A percentile compares a stretch with the other conserved stretches of the same genome.
phyloP scores from a whole-genome alignment of 352 stramenopile genomes.

The Phytophthora idaei region DNA sequence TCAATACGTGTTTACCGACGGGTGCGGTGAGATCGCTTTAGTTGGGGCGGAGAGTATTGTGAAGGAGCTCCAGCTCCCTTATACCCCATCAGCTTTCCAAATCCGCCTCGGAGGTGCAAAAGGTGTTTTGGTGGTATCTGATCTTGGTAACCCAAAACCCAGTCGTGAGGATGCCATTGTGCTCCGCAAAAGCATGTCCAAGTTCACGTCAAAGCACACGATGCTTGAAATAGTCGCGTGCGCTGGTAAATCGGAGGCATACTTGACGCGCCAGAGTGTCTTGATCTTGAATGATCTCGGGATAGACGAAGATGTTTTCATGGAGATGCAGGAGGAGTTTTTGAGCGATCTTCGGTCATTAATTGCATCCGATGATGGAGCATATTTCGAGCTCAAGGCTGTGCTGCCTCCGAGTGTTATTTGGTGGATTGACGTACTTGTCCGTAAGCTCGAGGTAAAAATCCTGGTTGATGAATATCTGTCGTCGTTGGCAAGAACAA shows the following conservation, averaged over 20 bases:
- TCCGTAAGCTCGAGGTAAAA: conserved; percentile 45
- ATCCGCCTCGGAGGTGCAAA: conserved; percentile 79
- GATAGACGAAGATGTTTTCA: conserved; percentile 63
- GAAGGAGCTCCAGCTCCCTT: conserved; percentile 39
- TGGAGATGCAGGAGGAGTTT: conserved; percentile 76
- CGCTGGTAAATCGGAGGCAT: conserved; percentile 59
- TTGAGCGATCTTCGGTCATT: conserved; percentile 56
- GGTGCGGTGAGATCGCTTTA: conserved; percentile 66
- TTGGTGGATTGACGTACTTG: conserved; percentile 46
- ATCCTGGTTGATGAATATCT: conserved; percentile 55
- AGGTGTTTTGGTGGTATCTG: conserved; percentile 73
- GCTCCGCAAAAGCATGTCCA: conserved; percentile 75
- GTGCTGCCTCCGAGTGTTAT: conserved; percentile 40
- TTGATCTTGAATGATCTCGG: conserved; percentile 68
- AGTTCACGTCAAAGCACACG: conserved; percentile 66
- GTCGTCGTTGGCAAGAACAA: conserved; percentile 53
- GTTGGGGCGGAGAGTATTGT: conserved; percentile 47
- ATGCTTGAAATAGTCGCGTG: conserved; percentile 73
- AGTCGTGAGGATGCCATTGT: conserved; percentile 34
- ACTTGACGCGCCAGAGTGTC: conserved; percentile 81
- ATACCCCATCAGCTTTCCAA: conserved; percentile 70
- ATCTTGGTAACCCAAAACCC: conserved; percentile 24
- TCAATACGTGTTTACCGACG: conserved; percentile 69
- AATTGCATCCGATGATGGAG: conserved; percentile 53
- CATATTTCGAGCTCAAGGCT: conserved; percentile 58